Conservation (phyloP, 1,139 yeast genomes). For the Taphrina sp. region DNA sequence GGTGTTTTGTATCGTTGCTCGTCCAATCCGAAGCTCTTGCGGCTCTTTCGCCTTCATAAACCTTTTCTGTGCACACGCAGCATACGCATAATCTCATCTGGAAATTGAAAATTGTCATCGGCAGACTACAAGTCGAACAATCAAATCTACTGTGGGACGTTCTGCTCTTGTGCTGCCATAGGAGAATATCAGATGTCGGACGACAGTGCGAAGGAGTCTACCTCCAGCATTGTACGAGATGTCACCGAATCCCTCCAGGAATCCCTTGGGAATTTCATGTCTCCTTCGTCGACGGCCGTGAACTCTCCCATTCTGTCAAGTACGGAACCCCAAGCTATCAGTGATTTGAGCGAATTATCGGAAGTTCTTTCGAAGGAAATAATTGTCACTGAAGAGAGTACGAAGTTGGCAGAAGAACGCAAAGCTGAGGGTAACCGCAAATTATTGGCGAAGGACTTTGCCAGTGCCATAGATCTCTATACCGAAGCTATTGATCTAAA, state of each 20-base stretch:
- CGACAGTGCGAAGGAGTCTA: too few species aligned
- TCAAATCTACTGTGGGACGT: too few species aligned
- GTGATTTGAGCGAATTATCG: constrained; percentile 26
- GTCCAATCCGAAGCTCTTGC: too few species aligned
- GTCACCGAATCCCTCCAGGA: constrained; percentile 26
- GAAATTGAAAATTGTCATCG: too few species aligned
- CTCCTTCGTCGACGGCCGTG: constrained; percentile 26
- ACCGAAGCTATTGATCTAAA: constrained; percentile 74
- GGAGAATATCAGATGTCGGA: constrained; percentile 4
- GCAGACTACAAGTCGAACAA: too few species aligned
- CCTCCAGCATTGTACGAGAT: constrained; percentile 22
- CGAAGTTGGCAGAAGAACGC: constrained; percentile 50
- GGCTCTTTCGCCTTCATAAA: too few species aligned
- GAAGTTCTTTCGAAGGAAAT: constrained; percentile 26
- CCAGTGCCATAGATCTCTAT: constrained; percentile 67
- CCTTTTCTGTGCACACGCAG: too few species aligned
- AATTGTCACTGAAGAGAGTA: constrained; percentile 20
- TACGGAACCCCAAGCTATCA: constrained; percentile 25
- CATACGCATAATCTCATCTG: too few species aligned
- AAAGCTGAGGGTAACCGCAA: constrained; percentile 75
- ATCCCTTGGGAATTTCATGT: constrained; percentile 19
- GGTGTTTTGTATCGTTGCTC: too few species aligned
- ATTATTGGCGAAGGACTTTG: constrained; percentile 61
- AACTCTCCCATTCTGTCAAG: constrained; percentile 28
- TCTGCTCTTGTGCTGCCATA: too few species aligned